Percentiles rank a stretch among this genome's conserved stretches.
Conservation (phyloP, 2,329 filamentous ascomycete species). For the Xylariaceae sp. region DNA sequence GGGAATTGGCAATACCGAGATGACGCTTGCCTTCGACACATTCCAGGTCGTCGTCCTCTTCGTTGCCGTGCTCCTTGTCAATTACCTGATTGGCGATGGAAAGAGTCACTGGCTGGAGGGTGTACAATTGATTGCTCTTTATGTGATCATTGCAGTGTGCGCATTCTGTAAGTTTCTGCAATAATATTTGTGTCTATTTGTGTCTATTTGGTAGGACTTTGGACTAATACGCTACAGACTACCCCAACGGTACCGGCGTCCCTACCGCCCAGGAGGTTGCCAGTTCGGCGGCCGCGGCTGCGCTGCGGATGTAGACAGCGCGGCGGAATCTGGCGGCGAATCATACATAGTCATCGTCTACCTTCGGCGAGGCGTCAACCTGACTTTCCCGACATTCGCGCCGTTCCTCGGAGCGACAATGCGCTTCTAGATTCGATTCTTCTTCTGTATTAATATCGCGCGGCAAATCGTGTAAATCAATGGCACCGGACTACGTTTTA, state of each 20-base stretch:
- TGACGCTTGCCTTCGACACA: slow-evolving; percentile 79
- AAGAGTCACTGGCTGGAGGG: slow-evolving; percentile 81
- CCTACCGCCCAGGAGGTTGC: not conserved
- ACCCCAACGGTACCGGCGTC: slow-evolving; percentile 18
- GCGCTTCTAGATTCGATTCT: not conserved
- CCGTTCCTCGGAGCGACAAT: not conserved
- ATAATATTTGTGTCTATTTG: not conserved
- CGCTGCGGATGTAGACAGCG: not conserved
- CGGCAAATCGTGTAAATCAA: slow-evolving; percentile 2
- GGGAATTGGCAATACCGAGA: slow-evolving; percentile 64
- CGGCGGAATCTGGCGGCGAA: not conserved
- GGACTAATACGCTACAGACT: slow-evolving; percentile 14
- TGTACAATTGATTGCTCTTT: slow-evolving; percentile 67
- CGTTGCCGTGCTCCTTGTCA: slow-evolving; percentile 75
- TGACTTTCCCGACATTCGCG: not conserved
- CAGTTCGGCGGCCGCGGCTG: not conserved
- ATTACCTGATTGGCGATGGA: slow-evolving; percentile 79
- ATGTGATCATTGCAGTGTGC: slow-evolving; percentile 70
- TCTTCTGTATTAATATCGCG: slow-evolving; percentile 4
- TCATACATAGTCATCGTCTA: not conserved
- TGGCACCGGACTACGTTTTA: not conserved
- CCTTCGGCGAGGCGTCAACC: not conserved
- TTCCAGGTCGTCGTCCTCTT: slow-evolving; percentile 87
- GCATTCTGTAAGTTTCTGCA: slow-evolving; percentile 50
- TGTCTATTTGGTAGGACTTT: not conserved